A percentile compares a stretch with the other conserved stretches of the same genome.
Evolutionary conservation across 2,329 filamentous ascomycete genomes (phyloP).

Genomic region (Leptographium lundbergii): DNA sequence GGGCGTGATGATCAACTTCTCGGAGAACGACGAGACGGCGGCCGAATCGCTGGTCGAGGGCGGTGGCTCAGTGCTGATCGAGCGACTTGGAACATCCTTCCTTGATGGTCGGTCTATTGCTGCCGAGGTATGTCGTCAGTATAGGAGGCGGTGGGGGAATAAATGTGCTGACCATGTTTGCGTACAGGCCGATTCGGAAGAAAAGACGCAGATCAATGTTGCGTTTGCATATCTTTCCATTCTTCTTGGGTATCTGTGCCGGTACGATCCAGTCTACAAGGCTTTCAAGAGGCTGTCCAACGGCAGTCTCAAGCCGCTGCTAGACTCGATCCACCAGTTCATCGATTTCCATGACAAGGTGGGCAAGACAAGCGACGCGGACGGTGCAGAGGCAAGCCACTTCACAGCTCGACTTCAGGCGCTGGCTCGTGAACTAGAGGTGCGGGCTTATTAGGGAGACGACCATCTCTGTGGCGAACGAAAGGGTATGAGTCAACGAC

Average conservation of each 20-base stretch:
- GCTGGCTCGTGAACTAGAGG: constrained; percentile 26
- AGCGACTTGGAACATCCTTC: constrained; percentile 52
- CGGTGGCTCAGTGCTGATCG: constrained; percentile 23
- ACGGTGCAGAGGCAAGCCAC: constrained; percentile 19
- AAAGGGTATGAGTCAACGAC: neutral
- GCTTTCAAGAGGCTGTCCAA: constrained; percentile 29
- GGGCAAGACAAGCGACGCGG: constrained; percentile 22
- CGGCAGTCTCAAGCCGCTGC: constrained; percentile 30
- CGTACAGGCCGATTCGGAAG: constrained; percentile 51
- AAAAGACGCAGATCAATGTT: constrained; percentile 69
- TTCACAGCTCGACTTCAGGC: constrained; percentile 26
- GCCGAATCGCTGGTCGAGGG: constrained; percentile 29
- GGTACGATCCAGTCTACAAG: constrained; percentile 34
- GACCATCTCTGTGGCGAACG: neutral
- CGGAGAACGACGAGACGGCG: constrained; percentile 60
- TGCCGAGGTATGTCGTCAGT: constrained; percentile 46
- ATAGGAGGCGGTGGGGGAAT: neutral
- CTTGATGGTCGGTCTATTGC: constrained; percentile 52
- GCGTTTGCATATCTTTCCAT: constrained; percentile 79
- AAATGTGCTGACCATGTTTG: constrained; percentile 2
- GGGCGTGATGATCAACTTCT: constrained; percentile 76
- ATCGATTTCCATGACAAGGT: constrained; percentile 39
- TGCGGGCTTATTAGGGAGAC: constrained; percentile 2
- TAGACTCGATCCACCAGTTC: constrained; percentile 43
- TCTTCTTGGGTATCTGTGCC: constrained; percentile 67